Conservation (phyloP, 169 alveolate genomes). For the Fabrea salina region DNA sequence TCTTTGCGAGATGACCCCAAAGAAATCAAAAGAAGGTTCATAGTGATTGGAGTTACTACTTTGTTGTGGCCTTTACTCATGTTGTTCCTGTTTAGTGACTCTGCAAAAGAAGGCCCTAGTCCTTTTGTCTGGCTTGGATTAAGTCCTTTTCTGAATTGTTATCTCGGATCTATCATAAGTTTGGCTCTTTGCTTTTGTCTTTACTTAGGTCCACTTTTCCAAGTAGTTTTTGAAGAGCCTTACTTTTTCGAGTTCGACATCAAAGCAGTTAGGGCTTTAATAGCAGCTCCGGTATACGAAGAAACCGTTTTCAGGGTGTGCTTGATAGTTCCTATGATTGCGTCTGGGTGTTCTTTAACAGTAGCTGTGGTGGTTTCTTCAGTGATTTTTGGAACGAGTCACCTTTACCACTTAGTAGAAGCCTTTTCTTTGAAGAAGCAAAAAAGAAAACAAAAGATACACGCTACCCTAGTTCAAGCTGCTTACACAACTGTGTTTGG, state of each 20-base stretch:
- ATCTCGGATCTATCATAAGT: not conserved
- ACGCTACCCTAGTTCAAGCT: not conserved
- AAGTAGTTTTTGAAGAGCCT: not conserved
- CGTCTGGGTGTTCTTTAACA: not conserved
- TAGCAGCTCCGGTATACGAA: slow-evolving; percentile 11
- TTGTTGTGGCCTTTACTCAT: not conserved
- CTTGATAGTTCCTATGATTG: not conserved
- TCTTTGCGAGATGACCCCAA: not conserved
- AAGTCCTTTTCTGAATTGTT: not conserved
- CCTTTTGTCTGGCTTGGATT: slow-evolving; percentile 11
- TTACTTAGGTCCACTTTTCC: slow-evolving; percentile 14
- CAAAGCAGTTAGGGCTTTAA: not conserved
- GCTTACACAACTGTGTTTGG: not conserved
- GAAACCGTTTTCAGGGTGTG: slow-evolving; percentile 22
- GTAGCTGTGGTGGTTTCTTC: not conserved
- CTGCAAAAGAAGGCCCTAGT: not conserved
- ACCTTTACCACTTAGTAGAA: not conserved
- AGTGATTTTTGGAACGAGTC: not conserved
- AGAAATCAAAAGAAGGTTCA: slow-evolving; percentile 18
- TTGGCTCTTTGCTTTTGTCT: not conserved
- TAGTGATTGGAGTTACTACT: not conserved
- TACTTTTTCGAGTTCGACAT: not conserved
- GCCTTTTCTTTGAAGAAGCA: not conserved
- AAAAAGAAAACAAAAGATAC: not conserved
- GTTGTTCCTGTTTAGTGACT: not conserved